Evolutionary conservation across 768 basidiomycete species (phyloP).

Genomic region (Suillus americanus): DNA sequence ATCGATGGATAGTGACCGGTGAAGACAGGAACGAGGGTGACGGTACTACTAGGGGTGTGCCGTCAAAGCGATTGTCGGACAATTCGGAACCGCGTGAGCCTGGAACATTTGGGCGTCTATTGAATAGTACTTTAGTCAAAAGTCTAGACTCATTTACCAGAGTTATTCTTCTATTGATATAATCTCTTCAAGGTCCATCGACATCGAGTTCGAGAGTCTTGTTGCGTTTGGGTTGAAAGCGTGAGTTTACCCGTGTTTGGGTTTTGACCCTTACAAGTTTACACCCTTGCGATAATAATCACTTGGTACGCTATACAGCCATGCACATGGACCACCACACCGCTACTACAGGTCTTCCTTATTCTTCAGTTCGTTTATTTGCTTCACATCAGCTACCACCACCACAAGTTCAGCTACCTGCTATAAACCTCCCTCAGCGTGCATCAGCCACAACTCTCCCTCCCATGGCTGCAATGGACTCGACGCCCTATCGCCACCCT

Average conservation of each 20-base stretch:
- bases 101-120: not conserved
- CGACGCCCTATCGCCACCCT: constrained; percentile 27
- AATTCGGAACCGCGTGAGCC: not conserved
- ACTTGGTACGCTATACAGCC: not conserved
- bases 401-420: constrained; percentile 12
- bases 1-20: not conserved
- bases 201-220: not conserved
- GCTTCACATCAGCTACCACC: not conserved
- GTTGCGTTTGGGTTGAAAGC: not conserved
- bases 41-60: not conserved
- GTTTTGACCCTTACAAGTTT: constrained; percentile 4
- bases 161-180: not conserved
- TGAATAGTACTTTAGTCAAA: constrained; percentile 1
- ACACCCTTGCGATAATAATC: constrained; percentile 21
- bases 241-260: constrained; percentile 29
- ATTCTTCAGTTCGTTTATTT: constrained; percentile 1
- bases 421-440: constrained; percentile 7
- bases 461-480: constrained; percentile 28
- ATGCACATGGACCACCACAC: constrained; percentile 7
- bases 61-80: not conserved
- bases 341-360: not conserved
- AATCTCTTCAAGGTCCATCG: not conserved
- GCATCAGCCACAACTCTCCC: constrained; percentile 8
- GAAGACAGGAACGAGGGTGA: too few species aligned
- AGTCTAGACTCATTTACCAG: not conserved